Evolutionary conservation across 2,329 filamentous ascomycete species (phyloP), one percentile per base, ranked within the genome.

Genomic region (Xylaria arbuscula): DNA sequence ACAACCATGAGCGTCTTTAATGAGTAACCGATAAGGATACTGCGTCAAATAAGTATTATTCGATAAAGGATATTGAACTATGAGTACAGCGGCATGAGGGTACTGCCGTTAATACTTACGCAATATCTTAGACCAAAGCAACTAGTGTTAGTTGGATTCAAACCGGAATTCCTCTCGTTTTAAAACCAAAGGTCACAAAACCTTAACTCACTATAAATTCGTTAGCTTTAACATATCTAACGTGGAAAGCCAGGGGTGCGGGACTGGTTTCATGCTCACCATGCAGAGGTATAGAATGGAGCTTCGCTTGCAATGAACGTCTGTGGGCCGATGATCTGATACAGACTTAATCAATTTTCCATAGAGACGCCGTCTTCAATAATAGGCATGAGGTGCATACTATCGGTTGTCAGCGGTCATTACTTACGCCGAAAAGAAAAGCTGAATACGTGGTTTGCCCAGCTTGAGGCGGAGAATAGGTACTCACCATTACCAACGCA

Each of bases 1-100:
- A 84, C 72, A 0, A 88, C 85, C 68, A 83, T 80, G 1, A 78
- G 62, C 0, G 87, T 76, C 76, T 89, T 88, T 10, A 88, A 80
- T 2, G 80, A 78, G 70, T 89, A 89, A 0, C 86, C 86, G 50
- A 86, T 81, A 24, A 89, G 77, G 81, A 89, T 89, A n/a, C 82
- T 84, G 71, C 11, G 7, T 36, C 9, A 1, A 13, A 55, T 69
- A 19, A 70, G 51, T 45, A 13, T 24, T 7, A 1, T 40, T 36
- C 10, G 38, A 22, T 28, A n/a, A 28, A 7, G 13, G 13, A 5
- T 22, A 10, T 11, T 13, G 6, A 50, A 42, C 38, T 13, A 42
- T 19, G 9, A n/a, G 32, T 13, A 42, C 28, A 9, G 13, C 9
- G 40, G 4, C n/a, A 10, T 17, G 19, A 36, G 22, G 45, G n/a